Evolutionary conservation across 2,329 filamentous ascomycete genomes (phyloP), one percentile per base, ranked within the genome.

Genomic region (Cladosporium sp.): DNA sequence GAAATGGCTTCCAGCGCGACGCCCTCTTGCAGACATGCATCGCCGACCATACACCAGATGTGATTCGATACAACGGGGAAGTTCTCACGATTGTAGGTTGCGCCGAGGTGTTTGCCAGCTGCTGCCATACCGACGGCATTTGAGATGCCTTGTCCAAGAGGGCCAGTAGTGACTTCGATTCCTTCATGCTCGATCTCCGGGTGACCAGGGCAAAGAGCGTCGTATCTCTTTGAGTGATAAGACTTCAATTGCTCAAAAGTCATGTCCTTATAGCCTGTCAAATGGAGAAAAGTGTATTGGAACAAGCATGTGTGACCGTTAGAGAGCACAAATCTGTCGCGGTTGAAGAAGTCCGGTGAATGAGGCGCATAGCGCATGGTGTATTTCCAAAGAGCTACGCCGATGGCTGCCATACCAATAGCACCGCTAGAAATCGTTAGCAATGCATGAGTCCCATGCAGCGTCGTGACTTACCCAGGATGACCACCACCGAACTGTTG

Each of bases 401-500:
- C 72, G 43, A 74, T 72, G 1, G 71, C 70, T 13, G 71, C 70
- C 72, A 74, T 74, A 4, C 72, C 72, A 37, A 53, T 53, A 2
- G 50, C 50, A 42, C 48, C 48, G 9, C 48, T 50, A 16, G 11
- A 8, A n/a, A 3, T 11, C 4, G 31, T 50, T 41, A 50, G 48
- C 42, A n/a, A 16, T 11, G 10, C 13, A 38, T 8, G 13, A 38
- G 8, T 4, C 13, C 4, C 2, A 16, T 40, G 14, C 1, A 35
- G 2, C 18, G 11, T 6, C n/a, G 4, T 4, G 1, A 37, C 48
- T 31, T n/a, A 53, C 43, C 83, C 84, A 18, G 83, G 84, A 63
- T 87, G 84, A 0, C 84, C 84, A 31, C 83, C 83, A 57, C 80
- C 80, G 67, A 85, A 87, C 58, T 87, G 83, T 64, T 86, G 77